These are phyloP conservation scores for Penicillium ucsense DNA, from an alignment of 495 filamentous ascomycete species.

Conservation along the genomic window DNA sequence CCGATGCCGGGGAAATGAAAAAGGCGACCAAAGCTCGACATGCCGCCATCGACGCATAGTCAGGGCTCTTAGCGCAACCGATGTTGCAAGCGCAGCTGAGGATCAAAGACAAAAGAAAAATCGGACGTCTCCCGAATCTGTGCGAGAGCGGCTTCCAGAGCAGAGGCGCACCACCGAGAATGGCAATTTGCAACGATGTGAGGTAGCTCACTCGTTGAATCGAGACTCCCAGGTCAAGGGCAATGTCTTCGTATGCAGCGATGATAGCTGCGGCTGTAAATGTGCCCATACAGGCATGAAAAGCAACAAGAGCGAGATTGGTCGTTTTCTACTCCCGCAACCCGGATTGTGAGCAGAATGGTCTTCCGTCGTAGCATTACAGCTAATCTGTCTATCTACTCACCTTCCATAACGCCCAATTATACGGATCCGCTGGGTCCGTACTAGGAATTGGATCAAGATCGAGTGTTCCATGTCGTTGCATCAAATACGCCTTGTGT, in stretches of 20 bases:
- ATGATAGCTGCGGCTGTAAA: slow-evolving; percentile 47
- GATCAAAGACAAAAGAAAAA: slow-evolving; percentile 40
- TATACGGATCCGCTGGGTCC: slow-evolving; percentile 43
- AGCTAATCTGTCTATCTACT: not conserved
- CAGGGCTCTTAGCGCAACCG: slow-evolving; percentile 33
- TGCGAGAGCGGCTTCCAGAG: slow-evolving; percentile 48
- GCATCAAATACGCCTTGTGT: slow-evolving; percentile 38
- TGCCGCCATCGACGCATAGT: slow-evolving; percentile 34
- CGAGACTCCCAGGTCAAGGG: slow-evolving; percentile 32
- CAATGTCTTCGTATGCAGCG: slow-evolving; percentile 39
- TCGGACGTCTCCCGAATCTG: slow-evolving; percentile 42
- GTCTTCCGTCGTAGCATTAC: not conserved
- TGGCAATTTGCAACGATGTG: slow-evolving; percentile 42
- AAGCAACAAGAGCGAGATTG: slow-evolving; percentile 44
- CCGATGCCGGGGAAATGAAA: slow-evolving; percentile 45
- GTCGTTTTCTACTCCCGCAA: slow-evolving; percentile 31
- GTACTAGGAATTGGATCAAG: slow-evolving; percentile 43
- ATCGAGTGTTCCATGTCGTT: slow-evolving; percentile 44
- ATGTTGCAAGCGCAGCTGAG: slow-evolving; percentile 36
- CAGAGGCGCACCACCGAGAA: slow-evolving; percentile 42
- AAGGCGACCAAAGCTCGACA: slow-evolving; percentile 43
- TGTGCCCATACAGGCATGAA: slow-evolving; percentile 48
- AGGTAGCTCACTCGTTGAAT: slow-evolving; percentile 41
- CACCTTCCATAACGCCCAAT: slow-evolving; percentile 46
- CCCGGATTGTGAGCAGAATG: not conserved